Evolutionary conservation across 2,329 filamentous ascomycete genomes (phyloP).

Genomic region (Aspergillus oerlinghausenensis): DNA sequence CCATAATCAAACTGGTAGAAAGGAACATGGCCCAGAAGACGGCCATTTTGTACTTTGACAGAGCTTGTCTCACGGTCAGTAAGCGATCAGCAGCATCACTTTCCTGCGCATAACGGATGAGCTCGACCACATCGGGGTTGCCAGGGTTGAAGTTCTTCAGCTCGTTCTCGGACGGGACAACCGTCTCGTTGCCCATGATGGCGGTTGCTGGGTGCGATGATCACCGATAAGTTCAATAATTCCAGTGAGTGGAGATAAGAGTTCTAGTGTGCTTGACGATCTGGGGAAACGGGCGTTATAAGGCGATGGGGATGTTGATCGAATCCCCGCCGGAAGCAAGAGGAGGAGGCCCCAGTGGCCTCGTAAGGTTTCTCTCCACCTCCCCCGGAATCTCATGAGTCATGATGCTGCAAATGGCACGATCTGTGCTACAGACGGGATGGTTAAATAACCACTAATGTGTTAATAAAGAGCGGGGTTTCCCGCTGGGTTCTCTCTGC

Average conservation of each 20-base stretch:
- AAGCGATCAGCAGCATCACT: conserved; percentile 20
- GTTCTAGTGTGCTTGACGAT: neutral
- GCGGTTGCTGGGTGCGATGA: neutral
- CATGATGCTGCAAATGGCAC: neutral
- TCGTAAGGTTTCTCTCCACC: neutral
- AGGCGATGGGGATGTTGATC: neutral
- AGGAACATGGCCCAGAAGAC: conserved; percentile 24
- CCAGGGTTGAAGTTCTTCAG: neutral
- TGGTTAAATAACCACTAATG: too few relatives aligned
- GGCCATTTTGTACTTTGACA: conserved; percentile 23
- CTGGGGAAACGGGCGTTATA: neutral
- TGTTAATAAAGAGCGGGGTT: neutral
- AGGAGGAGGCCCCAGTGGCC: neutral
- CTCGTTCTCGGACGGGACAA: neutral
- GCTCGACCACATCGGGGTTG: neutral
- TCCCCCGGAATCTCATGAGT: neutral
- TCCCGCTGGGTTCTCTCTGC: too few relatives aligned
- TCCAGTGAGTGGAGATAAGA: neutral
- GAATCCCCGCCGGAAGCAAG: neutral
- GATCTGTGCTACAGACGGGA: too few relatives aligned
- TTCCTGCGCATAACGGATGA: conserved; percentile 10
- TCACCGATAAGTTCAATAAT: neutral
- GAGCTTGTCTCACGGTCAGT: conserved; percentile 20
- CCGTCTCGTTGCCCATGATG: neutral
- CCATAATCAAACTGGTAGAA: conserved; percentile 26